Conservation (phyloP, 208 protist species). For the Wallacemonas sp. region DNA sequence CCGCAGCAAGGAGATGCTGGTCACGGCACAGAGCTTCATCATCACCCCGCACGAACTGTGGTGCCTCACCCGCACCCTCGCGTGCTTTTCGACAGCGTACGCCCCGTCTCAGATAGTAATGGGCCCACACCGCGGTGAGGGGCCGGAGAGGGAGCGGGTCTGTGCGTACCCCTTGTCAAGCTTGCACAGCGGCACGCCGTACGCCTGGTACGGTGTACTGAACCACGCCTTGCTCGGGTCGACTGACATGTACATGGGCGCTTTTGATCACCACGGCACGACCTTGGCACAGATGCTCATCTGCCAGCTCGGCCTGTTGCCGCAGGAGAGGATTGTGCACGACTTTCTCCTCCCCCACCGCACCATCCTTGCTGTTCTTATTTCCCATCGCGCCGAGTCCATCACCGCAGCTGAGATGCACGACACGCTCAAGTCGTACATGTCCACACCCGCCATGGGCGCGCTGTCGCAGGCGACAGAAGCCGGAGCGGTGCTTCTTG, state of each 20-base stretch:
- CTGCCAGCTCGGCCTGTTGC: not conserved
- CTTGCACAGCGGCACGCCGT: not conserved
- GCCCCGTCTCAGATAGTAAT: too few species aligned
- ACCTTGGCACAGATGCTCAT: not conserved
- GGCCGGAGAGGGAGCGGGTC: too few species aligned
- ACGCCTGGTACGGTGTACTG: not conserved
- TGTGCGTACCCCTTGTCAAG: not conserved
- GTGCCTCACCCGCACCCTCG: not conserved
- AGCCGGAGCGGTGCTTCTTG: too few species aligned
- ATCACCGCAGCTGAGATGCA: not conserved
- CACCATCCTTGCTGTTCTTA: not conserved
- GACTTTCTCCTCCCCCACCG: not conserved
- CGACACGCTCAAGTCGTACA: too few species aligned
- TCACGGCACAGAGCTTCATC: not conserved
- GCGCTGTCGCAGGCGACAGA: too few species aligned
- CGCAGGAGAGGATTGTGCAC: not conserved
- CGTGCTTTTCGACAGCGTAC: not conserved
- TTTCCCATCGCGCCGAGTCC: not conserved
- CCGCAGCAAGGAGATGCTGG: not conserved
- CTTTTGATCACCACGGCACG: not conserved
- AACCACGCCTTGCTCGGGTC: not conserved
- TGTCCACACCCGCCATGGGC: too few species aligned
- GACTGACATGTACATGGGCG: not conserved
- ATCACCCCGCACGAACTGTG: constrained; percentile 1
- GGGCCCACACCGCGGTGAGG: too few species aligned